Conservation (phyloP, 768 basidiomycete genomes). For the Lentinula aciculospora region DNA sequence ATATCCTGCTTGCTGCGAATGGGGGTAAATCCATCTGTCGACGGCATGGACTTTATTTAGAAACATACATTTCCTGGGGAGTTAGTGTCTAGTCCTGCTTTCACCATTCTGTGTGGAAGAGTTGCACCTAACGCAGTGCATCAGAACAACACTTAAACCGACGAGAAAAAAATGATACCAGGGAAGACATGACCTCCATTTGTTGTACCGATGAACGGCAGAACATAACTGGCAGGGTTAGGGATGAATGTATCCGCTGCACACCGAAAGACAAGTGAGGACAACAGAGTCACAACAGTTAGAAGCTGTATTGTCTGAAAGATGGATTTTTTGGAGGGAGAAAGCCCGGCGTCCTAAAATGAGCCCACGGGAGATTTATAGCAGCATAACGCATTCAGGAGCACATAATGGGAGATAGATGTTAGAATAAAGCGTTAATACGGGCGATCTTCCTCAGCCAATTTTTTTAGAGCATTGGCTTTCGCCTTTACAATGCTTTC, state of each 20-base stretch:
- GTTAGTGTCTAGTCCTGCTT: constrained; percentile 63
- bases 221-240: constrained; percentile 40
- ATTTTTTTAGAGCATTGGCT: too few relatives aligned
- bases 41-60: neutral
- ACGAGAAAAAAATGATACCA: constrained; percentile 27
- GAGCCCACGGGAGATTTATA: too few relatives aligned
- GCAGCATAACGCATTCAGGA: too few relatives aligned
- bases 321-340: too few relatives aligned
- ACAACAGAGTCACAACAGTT: neutral
- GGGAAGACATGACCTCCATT: constrained; percentile 66
- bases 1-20: constrained; percentile 41
- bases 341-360: too few relatives aligned
- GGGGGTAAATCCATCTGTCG: neutral
- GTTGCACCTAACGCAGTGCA: constrained; percentile 42
- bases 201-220: constrained; percentile 59
- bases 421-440: too few relatives aligned
- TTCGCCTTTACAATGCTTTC: too few relatives aligned
- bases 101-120: constrained; percentile 66
- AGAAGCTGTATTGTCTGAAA: neutral
- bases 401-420: too few relatives aligned
- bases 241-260: neutral
- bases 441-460: too few relatives aligned
- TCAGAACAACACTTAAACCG: neutral
- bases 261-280: neutral
- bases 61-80: constrained; percentile 49